Conservation (phyloP, 2,329 filamentous ascomycete species). For the Diaporthe vaccinii region DNA sequence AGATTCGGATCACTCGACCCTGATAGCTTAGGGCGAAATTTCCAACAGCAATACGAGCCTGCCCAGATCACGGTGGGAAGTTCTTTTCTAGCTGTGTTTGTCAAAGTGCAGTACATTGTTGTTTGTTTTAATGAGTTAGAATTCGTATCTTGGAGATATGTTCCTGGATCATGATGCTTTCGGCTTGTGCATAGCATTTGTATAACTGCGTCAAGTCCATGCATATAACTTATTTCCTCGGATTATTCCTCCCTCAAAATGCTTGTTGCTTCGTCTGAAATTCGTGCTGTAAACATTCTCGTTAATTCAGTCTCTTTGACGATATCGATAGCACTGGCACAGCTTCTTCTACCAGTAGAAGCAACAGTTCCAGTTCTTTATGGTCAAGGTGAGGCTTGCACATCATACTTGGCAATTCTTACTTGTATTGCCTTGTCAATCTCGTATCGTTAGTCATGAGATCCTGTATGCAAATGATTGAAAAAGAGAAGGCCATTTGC, state of each 20-base stretch:
- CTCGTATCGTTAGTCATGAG: neutral
- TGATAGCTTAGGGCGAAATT: neutral
- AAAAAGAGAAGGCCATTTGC: neutral
- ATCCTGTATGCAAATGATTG: neutral
- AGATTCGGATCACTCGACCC: neutral
- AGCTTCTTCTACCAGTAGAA: neutral
- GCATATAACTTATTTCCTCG: too few species aligned
- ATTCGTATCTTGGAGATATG: too few species aligned
- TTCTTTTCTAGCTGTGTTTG: neutral
- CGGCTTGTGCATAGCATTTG: too few species aligned
- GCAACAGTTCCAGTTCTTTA: neutral
- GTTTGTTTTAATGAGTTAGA: neutral
- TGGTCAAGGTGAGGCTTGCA: neutral
- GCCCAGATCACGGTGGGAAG: neutral
- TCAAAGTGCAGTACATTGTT: neutral
- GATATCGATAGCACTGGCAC: neutral
- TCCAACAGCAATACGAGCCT: neutral
- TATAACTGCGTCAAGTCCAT: too few species aligned
- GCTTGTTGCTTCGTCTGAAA: too few species aligned
- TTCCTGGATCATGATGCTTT: too few species aligned
- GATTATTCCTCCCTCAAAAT: too few species aligned
- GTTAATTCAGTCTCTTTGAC: neutral
- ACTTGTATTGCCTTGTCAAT: neutral
- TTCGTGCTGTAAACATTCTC: too few species aligned
- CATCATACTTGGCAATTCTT: neutral